phyloP scores from a whole-genome alignment of 2,329 filamentous ascomycete species.

The Aspergillus awamori region DNA sequence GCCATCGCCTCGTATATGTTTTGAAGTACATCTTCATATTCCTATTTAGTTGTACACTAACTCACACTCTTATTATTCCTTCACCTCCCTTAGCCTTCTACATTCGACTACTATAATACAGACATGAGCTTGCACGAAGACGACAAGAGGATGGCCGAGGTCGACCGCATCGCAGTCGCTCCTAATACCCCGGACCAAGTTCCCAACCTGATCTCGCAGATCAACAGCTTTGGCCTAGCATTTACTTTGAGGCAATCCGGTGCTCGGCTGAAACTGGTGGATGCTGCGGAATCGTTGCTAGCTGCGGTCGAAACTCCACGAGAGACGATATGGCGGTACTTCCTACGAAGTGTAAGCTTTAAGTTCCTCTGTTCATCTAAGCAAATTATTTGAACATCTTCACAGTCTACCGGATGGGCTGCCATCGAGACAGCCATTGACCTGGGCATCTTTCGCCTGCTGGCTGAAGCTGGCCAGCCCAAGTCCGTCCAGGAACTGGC shows the following conservation, averaged over 20 bases:
- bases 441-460: constrained; percentile 25
- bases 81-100: background rate
- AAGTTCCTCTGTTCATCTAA: background rate
- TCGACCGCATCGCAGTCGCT: background rate
- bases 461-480: constrained; percentile 27
- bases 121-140: background rate
- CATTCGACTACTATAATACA: background rate
- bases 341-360: constrained; percentile 45
- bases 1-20: no score
- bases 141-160: background rate
- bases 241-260: background rate
- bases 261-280: constrained; percentile 17
- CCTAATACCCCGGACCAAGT: background rate
- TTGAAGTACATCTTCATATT: no score
- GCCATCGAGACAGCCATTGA: constrained; percentile 28
- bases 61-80: no score
- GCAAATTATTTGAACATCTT: background rate
- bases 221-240: background rate
- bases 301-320: constrained; percentile 48
- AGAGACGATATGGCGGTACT: constrained; percentile 53
- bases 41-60: no score
- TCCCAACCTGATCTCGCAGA: background rate
- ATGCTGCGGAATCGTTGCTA: constrained; percentile 21
- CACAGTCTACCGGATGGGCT: constrained; percentile 25
- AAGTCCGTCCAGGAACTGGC: constrained; percentile 22